Evolutionary conservation across 331 rosid species (phyloP).

Genomic region (Prunus yedoensis): DNA sequence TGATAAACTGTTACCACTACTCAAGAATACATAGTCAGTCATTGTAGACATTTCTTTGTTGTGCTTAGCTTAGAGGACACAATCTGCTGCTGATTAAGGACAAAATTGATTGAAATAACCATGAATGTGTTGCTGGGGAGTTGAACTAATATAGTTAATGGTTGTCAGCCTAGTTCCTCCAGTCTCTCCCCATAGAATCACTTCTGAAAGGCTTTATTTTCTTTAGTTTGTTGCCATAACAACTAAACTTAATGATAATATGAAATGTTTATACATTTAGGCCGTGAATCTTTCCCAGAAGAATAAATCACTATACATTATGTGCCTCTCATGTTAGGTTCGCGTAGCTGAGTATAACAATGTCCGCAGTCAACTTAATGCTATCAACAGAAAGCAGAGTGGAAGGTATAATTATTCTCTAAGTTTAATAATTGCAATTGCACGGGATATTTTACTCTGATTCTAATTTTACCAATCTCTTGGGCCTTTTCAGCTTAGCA

Average conservation of each 20-base stretch:
- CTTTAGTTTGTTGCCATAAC: background rate
- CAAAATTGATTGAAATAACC: background rate
- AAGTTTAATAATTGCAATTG: background rate
- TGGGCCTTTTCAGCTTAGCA: conserved; percentile 61
- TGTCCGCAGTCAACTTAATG: conserved; percentile 86
- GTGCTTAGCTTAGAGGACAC: background rate
- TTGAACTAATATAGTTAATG: background rate
- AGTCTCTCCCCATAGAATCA: background rate
- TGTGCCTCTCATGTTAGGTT: conserved; percentile 54
- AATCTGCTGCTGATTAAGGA: background rate
- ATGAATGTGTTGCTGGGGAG: background rate
- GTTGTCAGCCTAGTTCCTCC: background rate
- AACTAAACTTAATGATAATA: background rate
- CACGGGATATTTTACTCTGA: conserved; percentile 2
- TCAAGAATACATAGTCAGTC: background rate
- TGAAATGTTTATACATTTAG: background rate
- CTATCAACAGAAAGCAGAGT: conserved; percentile 93
- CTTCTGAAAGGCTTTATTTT: background rate
- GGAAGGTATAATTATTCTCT: conserved; percentile 61
- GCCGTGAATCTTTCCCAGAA: background rate
- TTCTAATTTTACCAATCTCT: conserved; percentile 26
- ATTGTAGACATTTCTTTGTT: background rate
- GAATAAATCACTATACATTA: background rate
- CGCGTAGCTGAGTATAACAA: conserved; percentile 87
- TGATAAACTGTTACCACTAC: background rate